Conservation (phyloP, 2,329 filamentous ascomycete genomes). For the Thyridium curvatum region DNA sequence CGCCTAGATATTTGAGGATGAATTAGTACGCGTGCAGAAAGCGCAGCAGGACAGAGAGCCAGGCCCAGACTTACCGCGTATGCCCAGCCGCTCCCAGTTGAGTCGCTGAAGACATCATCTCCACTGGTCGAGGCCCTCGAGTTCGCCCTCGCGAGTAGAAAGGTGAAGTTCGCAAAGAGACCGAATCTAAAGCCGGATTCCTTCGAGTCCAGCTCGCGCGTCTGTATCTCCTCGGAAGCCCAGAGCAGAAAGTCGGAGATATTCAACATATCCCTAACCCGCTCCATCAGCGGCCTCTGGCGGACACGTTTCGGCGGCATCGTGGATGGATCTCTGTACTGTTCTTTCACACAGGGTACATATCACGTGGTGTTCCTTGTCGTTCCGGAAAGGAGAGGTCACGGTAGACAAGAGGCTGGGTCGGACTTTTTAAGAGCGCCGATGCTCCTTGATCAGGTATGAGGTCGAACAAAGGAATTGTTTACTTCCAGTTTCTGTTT, state of each 20-base stretch:
- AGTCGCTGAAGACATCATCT: conserved; percentile 77
- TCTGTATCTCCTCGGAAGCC: conserved; percentile 88
- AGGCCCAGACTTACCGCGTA: conserved; percentile 8
- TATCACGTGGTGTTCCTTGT: too few species aligned
- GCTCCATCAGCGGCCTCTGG: conserved; percentile 70
- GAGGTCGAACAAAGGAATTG: background rate
- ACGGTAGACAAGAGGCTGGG: too few species aligned
- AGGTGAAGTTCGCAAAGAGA: conserved; percentile 68
- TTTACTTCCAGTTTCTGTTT: background rate
- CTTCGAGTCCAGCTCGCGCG: conserved; percentile 83
- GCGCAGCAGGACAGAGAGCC: conserved; percentile 6
- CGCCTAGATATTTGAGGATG: conserved; percentile 37
- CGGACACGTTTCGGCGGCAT: conserved; percentile 49
- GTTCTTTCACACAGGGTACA: too few species aligned
- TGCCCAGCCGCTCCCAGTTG: conserved; percentile 14
- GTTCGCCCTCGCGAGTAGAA: conserved; percentile 80
- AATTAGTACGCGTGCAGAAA: conserved; percentile 9
- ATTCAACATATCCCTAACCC: conserved; percentile 74
- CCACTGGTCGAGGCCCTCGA: conserved; percentile 43
- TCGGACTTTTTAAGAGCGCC: too few species aligned
- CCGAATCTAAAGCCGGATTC: conserved; percentile 71
- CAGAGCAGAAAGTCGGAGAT: conserved; percentile 86
- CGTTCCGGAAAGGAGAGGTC: too few species aligned
- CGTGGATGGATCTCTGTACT: too few species aligned
- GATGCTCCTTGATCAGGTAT: too few species aligned